A percentile compares a stretch with the other conserved stretches of the same genome.
These are phyloP conservation scores for Isochrysis galbana DNA, from an alignment of 78 protist genomes.

Conservation along the genomic window DNA sequence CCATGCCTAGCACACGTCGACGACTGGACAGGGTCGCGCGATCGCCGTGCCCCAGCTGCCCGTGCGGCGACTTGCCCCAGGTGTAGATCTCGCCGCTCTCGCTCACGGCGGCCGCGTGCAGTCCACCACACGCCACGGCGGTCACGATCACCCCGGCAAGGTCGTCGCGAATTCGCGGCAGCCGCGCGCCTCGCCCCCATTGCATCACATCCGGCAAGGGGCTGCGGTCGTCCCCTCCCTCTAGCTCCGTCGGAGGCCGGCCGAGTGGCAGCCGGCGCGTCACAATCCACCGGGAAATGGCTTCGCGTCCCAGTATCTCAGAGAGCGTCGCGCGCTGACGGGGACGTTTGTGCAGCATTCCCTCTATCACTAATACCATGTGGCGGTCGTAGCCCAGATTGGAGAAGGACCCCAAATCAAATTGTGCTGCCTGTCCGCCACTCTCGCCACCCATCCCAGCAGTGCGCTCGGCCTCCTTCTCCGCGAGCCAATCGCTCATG, in stretches of 20 bases:
- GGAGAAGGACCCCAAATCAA: no score
- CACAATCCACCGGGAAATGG: background rate
- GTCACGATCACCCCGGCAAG: background rate
- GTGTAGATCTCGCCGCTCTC: background rate
- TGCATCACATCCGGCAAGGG: background rate
- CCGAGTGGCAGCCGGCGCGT: background rate
- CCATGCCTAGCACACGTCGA: background rate
- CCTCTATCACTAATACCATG: background rate
- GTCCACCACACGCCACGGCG: background rate
- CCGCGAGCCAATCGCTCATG: background rate
- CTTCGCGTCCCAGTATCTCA: background rate
- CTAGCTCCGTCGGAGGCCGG: background rate
- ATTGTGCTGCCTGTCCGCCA: background rate
- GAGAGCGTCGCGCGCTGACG: constrained; percentile 6
- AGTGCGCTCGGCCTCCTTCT: background rate
- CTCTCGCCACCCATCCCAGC: background rate
- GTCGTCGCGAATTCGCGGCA: background rate
- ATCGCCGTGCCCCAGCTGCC: constrained; percentile 22
- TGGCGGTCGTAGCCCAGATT: background rate
- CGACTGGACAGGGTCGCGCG: background rate
- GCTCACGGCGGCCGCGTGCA: background rate
- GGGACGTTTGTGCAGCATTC: constrained; percentile 18
- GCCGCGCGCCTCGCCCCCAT: background rate
- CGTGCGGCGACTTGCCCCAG: background rate
- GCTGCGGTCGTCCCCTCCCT: background rate